Evolutionary conservation across 2,329 filamentous ascomycete genomes (phyloP).

Genomic region (Penicillium sp.): DNA sequence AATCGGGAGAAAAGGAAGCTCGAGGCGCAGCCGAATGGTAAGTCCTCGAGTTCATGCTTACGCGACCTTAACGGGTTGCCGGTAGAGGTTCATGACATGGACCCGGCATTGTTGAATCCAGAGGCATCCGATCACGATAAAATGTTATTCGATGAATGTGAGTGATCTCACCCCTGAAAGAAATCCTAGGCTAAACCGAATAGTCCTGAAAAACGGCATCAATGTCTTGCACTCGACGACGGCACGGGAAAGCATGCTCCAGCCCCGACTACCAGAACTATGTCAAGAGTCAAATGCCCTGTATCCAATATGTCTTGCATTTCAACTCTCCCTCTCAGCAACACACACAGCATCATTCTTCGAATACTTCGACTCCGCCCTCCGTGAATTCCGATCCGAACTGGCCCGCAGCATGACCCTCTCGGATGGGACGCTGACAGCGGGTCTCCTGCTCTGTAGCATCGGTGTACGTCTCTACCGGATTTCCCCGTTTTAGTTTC

Average conservation of each 20-base stretch:
- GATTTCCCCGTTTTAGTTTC: neutral
- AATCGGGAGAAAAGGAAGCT: slow-evolving; percentile 15
- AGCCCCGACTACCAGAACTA: slow-evolving; percentile 19
- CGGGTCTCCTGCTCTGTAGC: slow-evolving; percentile 32
- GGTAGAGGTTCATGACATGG: neutral
- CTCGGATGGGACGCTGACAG: slow-evolving; percentile 29
- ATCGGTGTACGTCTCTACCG: slow-evolving; percentile 27
- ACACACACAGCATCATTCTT: slow-evolving; percentile 21
- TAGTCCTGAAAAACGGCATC: slow-evolving; percentile 29
- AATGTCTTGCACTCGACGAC: slow-evolving; percentile 30
- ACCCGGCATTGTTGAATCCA: neutral
- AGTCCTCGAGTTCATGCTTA: neutral
- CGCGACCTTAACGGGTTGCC: neutral
- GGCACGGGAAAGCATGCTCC: slow-evolving; percentile 21
- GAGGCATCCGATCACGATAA: slow-evolving; percentile 10
- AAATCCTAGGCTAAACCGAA: neutral
- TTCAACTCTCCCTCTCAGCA: slow-evolving; percentile 24
- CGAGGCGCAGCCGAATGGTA: slow-evolving; percentile 1
- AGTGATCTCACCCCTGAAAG: neutral
- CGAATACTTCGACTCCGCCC: slow-evolving; percentile 28
- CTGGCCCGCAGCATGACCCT: slow-evolving; percentile 23
- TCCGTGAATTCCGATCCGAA: slow-evolving; percentile 29
- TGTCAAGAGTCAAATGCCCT: slow-evolving; percentile 27
- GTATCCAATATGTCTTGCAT: slow-evolving; percentile 30
- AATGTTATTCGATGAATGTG: slow-evolving; percentile 25